These are phyloP conservation scores for Chlorencoelia australis DNA, from an alignment of 2,329 filamentous ascomycete species.

Conservation along the genomic window DNA sequence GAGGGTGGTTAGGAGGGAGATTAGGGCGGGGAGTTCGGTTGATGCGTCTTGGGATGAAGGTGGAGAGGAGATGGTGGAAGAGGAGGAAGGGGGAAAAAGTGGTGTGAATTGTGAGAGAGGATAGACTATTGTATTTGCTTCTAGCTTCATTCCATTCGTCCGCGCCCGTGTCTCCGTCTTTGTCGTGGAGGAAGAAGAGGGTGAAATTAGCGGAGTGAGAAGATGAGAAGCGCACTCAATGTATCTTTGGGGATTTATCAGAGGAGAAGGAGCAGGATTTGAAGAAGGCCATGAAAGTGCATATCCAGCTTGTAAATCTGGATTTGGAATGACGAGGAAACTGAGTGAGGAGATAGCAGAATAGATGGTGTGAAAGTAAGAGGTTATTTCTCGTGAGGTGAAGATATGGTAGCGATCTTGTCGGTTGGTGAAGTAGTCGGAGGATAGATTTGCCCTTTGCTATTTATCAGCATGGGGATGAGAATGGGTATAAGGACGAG, in stretches of 20 bases:
- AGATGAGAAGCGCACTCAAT: conserved; percentile 56
- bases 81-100: conserved; percentile 59
- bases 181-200: conserved; percentile 13
- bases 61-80: no score
- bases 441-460: conserved; percentile 69
- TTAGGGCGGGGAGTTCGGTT: conserved; percentile 79
- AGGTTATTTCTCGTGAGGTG: conserved; percentile 64
- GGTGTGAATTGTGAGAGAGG: conserved; percentile 83
- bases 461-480: no score
- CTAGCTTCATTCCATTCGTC: not conserved
- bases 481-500: no score
- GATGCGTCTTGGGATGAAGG: no score
- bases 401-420: conserved; percentile 94
- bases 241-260: conserved; percentile 60
- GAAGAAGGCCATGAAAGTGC: conserved; percentile 60
- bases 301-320: conserved; percentile 44
- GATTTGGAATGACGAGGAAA: conserved; percentile 62
- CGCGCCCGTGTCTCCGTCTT: not conserved
- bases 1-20: conserved; percentile 60
- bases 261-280: conserved; percentile 67
- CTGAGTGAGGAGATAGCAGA: conserved; percentile 68
- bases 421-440: conserved; percentile 92
- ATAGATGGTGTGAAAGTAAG: conserved; percentile 75
- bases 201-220: conserved; percentile 53
- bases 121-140: conserved; percentile 63